These are phyloP conservation scores for Alternaria brassicae DNA, from an alignment of 2,329 filamentous ascomycete species.

Conservation along the genomic window DNA sequence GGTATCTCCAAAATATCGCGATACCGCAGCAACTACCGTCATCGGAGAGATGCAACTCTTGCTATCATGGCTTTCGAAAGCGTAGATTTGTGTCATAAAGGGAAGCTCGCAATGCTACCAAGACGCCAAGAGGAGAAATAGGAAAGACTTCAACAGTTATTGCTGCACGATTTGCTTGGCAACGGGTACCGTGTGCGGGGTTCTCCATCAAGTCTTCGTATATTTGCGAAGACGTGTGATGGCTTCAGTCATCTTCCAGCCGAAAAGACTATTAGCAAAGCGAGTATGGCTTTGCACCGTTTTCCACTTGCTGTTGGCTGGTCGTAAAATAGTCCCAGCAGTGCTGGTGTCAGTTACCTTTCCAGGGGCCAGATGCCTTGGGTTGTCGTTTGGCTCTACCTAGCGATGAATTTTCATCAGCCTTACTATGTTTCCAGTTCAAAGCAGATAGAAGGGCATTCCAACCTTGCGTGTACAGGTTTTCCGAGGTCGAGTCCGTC, in stretches of 20 bases:
- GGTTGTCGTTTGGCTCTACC: background rate
- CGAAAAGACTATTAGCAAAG: background rate
- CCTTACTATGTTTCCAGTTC: background rate
- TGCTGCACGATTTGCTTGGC: conserved; percentile 17
- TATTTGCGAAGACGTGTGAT: background rate
- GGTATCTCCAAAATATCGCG: conserved; percentile 16
- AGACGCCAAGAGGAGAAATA: conserved; percentile 16
- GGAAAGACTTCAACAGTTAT: conserved; percentile 4
- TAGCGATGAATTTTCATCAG: background rate
- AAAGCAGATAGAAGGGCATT: background rate
- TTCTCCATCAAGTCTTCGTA: conserved; percentile 5
- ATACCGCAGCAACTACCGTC: conserved; percentile 14
- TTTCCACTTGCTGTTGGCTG: background rate
- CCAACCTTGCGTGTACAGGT: background rate
- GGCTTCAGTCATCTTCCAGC: background rate
- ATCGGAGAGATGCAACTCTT: conserved; percentile 10
- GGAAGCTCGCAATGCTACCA: conserved; percentile 30
- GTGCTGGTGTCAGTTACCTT: background rate
- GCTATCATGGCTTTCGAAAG: conserved; percentile 6
- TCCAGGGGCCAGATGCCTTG: background rate
- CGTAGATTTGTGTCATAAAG: conserved; percentile 21
- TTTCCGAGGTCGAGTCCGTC: background rate
- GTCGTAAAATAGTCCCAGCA: background rate
- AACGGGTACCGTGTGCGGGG: conserved; percentile 15
- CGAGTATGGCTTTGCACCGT: background rate